Conservation (phyloP, 495 filamentous ascomycete species). For the Penicillium maclennaniae region DNA sequence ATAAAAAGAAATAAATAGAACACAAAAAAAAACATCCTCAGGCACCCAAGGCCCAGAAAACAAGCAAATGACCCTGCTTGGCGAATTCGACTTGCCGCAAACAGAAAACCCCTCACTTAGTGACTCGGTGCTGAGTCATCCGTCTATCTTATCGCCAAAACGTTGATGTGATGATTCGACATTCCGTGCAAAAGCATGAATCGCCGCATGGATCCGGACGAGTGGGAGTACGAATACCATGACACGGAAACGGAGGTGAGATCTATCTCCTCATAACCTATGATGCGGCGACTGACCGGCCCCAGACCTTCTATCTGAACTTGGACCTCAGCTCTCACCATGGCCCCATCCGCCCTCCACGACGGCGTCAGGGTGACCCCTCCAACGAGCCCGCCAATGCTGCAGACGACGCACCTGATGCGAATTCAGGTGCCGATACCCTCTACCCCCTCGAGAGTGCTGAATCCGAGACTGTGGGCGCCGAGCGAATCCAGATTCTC, state of each 20-base stretch:
- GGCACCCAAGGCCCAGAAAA: neutral
- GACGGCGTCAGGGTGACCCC: constrained; percentile 24
- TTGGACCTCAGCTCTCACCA: constrained; percentile 49
- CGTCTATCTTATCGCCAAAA: constrained; percentile 9
- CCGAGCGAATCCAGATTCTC: constrained; percentile 67
- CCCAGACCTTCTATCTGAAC: constrained; percentile 52
- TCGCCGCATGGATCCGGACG: constrained; percentile 28
- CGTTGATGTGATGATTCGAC: neutral
- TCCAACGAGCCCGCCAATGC: constrained; percentile 3
- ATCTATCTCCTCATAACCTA: too few species aligned
- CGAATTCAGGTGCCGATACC: constrained; percentile 6
- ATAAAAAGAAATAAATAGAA: too few species aligned
- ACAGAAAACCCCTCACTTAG: neutral
- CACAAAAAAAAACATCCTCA: neutral
- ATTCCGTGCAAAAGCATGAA: constrained; percentile 17
- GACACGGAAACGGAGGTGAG: constrained; percentile 53
- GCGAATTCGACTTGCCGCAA: neutral
- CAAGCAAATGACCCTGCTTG: neutral
- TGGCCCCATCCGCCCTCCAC: constrained; percentile 34
- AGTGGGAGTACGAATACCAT: constrained; percentile 64
- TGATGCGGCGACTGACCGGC: neutral
- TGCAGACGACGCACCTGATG: constrained; percentile 11
- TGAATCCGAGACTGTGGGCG: constrained; percentile 20
- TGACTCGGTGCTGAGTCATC: constrained; percentile 8
- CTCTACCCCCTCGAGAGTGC: constrained; percentile 21